Conservation (phyloP, 257 asterid species). For the Ophiorrhiza pumila region DNA sequence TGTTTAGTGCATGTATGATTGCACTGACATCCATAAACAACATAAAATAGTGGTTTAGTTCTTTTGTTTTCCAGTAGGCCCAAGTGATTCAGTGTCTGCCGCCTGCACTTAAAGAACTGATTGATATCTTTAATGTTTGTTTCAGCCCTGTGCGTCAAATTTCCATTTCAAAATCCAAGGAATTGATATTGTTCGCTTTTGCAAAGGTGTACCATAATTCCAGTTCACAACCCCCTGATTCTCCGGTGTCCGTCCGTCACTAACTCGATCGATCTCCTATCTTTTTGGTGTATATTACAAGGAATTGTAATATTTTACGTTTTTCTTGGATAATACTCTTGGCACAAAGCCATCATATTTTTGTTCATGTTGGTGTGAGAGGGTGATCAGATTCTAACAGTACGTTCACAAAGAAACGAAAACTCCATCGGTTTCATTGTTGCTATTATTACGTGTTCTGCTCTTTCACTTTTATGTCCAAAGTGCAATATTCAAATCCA, state of each 20-base stretch:
- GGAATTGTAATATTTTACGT: too few species aligned
- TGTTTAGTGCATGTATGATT: too few species aligned
- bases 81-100: neutral
- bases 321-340: too few species aligned
- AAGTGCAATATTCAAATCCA: neutral
- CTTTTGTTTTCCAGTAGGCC: slow-evolving; percentile 1
- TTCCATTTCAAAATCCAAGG: neutral
- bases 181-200: neutral
- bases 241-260: too few species aligned
- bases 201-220: neutral
- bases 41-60: neutral
- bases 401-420: neutral
- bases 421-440: slow-evolving; percentile 1
- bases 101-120: neutral
- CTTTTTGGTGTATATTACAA: too few species aligned
- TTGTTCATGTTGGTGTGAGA: neutral
- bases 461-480: neutral
- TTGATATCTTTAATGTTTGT: neutral
- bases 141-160: neutral
- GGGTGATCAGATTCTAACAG: neutral
- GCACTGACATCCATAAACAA: neutral
- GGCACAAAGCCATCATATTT: neutral
- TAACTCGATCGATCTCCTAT: too few species aligned
- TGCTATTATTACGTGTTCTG: neutral
- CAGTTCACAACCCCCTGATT: neutral